Evolutionary conservation across 495 filamentous ascomycete genomes (phyloP), one percentile per base, ranked within the genome.

Genomic region (Daldinia caldariorum): DNA sequence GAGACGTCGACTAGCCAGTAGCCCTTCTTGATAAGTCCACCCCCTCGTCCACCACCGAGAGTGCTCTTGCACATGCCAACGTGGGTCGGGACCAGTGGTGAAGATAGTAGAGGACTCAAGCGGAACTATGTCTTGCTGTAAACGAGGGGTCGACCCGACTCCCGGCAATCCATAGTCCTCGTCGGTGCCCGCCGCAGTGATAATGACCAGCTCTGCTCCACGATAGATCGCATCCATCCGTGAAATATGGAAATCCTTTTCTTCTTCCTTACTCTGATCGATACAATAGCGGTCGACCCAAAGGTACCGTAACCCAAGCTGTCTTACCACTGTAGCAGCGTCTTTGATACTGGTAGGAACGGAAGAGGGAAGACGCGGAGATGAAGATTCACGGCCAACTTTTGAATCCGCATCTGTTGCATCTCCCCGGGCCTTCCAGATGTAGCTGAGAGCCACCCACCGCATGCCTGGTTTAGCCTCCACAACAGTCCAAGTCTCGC

Each of bases 11-110:
- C 20, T 47, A 47, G 43, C 43, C 3, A 47, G 9, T 12, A 47
- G 18, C 0, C 43, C 43, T 47, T 47, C 43, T 22, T 47, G 16
- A 47, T 20, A 47, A 9, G 43, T 47, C 43, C 43, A 47, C 0
- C 43, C 43, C 20, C 43, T 47, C 12, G 43, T 47, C 43, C 43
- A 47, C 43, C 43, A 47, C 9, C 43, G 43, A 22, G 43, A 47
- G 18, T 47, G 18, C 18, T 47, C 43, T 22, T 47, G 43, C 1
- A 47, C 43, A 10, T 47, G 7, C 43, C 43, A 47, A 6, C 43
- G 43, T 4, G 43, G 43, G 9, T 47, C 43, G 4, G 43, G 43
- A 8, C 43, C 9, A 5, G 43, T 47, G 20, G 43, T 47, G 9
- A 47, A 13, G 43, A 47, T 47, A 3, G 43, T 47, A 10, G 43